These are phyloP conservation scores for Kernera saxatilis DNA, from an alignment of 345 rosid species.

Conservation along the genomic window DNA sequence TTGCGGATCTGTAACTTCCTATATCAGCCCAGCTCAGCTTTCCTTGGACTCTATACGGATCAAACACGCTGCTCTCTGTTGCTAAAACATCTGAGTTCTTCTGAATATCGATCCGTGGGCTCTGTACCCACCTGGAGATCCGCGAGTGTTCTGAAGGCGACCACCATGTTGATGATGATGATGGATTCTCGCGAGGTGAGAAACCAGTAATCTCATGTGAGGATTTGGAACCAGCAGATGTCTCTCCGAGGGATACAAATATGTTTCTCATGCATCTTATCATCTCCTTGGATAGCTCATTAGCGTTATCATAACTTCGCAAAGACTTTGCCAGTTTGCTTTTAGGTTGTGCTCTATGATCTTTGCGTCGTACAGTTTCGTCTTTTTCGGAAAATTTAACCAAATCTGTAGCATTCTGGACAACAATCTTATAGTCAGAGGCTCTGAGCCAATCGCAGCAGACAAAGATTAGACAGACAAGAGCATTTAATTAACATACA, in stretches of 20 bases:
- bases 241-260: slow-evolving; percentile 75
- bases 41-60: slow-evolving; percentile 29
- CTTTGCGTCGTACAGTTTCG: neutral
- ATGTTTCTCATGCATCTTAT: slow-evolving; percentile 88
- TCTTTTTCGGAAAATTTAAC: slow-evolving; percentile 7
- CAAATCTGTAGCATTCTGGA: slow-evolving; percentile 24
- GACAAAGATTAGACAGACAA: neutral
- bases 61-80: slow-evolving; percentile 20
- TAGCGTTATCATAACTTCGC: slow-evolving; percentile 20
- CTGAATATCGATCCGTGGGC: slow-evolving; percentile 28
- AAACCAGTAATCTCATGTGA: slow-evolving; percentile 14
- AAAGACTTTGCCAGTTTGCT: slow-evolving; percentile 15
- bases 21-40: slow-evolving; percentile 31
- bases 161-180: slow-evolving; percentile 30
- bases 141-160: slow-evolving; percentile 33
- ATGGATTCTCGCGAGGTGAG: slow-evolving; percentile 8
- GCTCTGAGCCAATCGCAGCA: slow-evolving; percentile 11
- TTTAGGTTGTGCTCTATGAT: slow-evolving; percentile 18
- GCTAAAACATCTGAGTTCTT: slow-evolving; percentile 28
- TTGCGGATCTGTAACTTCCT: slow-evolving; percentile 31
- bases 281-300: slow-evolving; percentile 67
- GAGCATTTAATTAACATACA: slow-evolving; percentile 16
- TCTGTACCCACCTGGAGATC: slow-evolving; percentile 32
- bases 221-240: slow-evolving; percentile 55
- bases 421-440: slow-evolving; percentile 8